Conservation (phyloP, 805 yeast genomes). For the Cyberlindnera americana region DNA sequence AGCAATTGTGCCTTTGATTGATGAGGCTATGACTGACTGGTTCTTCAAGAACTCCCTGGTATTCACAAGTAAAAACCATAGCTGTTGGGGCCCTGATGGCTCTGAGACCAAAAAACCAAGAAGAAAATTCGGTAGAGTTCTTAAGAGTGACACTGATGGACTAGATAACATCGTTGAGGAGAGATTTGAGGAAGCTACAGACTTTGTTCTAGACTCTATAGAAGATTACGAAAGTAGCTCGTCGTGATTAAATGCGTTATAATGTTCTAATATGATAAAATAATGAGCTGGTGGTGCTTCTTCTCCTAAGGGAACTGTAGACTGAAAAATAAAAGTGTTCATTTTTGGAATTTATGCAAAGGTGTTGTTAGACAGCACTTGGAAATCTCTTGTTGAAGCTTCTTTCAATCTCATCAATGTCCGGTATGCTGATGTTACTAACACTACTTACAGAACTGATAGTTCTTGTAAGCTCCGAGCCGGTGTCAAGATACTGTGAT, state of each 20-base stretch:
- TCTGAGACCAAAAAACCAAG: conserved; percentile 67
- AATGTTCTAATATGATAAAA: not conserved
- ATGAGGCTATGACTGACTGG: conserved; percentile 90
- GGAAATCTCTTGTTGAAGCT: conserved; percentile 59
- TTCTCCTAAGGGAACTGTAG: no score
- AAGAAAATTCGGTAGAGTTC: conserved; percentile 86
- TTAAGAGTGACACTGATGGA: conserved; percentile 69
- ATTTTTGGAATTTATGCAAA: no score
- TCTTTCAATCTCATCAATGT: conserved; percentile 56
- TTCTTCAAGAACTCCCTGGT: conserved; percentile 81
- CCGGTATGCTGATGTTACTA: conserved; percentile 45
- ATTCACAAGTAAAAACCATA: conserved; percentile 69
- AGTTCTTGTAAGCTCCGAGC: conserved; percentile 11
- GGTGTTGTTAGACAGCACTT: conserved; percentile 47
- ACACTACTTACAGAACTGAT: conserved; percentile 16
- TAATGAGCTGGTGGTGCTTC: not conserved
- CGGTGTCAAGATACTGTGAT: conserved; percentile 4
- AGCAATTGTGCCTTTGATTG: conserved; percentile 81
- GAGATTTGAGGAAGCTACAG: conserved; percentile 80
- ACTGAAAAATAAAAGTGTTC: no score
- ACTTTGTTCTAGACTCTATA: conserved; percentile 74
- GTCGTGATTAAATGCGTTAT: conserved; percentile 1
- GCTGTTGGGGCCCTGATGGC: conserved; percentile 69
- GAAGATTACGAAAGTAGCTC: conserved; percentile 57
- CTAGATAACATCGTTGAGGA: conserved; percentile 74